A percentile compares a stretch with the other conserved stretches of the same genome.
Conservation (phyloP, 805 yeast genomes). For the Lachancea waltii region DNA sequence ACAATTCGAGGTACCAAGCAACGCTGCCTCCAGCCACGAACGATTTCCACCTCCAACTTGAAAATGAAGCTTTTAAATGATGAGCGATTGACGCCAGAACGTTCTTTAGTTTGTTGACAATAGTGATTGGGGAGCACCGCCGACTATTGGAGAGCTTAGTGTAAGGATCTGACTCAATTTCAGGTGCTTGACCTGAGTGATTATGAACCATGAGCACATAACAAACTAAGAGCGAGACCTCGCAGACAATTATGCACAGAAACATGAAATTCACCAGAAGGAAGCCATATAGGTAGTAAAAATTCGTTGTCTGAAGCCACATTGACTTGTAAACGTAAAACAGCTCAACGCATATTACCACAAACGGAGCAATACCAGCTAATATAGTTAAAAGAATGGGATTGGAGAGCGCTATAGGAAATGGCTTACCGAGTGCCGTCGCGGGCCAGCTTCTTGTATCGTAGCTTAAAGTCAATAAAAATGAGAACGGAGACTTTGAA, state of each 20-base stretch:
- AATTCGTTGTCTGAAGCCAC: constrained; percentile 75
- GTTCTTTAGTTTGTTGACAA: neutral
- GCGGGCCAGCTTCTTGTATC: neutral
- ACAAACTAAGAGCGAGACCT: constrained; percentile 63
- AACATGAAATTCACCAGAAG: constrained; percentile 54
- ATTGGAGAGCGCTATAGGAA: constrained; percentile 8
- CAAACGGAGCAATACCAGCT: constrained; percentile 73
- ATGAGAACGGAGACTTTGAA: constrained; percentile 1
- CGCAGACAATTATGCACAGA: constrained; percentile 56
- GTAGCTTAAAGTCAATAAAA: constrained; percentile 2
- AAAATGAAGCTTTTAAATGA: constrained; percentile 3
- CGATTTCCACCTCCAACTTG: constrained; percentile 80
- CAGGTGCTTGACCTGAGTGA: constrained; percentile 4
- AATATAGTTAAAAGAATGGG: constrained; percentile 26
- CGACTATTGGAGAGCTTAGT: neutral
- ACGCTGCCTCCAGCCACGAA: constrained; percentile 66
- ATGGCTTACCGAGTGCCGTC: neutral
- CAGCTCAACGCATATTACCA: constrained; percentile 73
- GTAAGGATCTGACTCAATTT: neutral
- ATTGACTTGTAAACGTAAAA: constrained; percentile 65
- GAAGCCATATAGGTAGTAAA: constrained; percentile 76
- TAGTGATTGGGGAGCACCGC: neutral
- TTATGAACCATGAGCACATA: constrained; percentile 52
- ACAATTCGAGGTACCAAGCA: constrained; percentile 62
- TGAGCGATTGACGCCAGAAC: neutral